These are phyloP conservation scores for Lepidium didymum DNA, from an alignment of 345 rosid species.

Conservation along the genomic window DNA sequence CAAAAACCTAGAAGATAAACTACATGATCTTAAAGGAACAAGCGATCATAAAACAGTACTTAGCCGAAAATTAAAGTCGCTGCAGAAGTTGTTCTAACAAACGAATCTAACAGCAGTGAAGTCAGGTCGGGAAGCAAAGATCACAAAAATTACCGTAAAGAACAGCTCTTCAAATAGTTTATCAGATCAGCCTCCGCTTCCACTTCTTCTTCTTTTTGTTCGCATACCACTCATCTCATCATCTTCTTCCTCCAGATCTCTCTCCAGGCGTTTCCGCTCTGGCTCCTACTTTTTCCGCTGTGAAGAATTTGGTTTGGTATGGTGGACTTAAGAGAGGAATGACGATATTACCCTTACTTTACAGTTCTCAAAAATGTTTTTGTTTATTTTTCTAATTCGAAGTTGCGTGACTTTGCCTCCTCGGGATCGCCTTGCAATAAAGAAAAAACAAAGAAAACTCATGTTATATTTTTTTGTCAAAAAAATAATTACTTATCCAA, in stretches of 20 bases:
- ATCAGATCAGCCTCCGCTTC: constrained; percentile 10
- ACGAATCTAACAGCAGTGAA: background rate
- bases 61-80: background rate
- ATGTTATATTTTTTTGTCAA: background rate
- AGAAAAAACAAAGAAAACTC: background rate
- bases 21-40: background rate
- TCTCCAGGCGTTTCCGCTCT: constrained; percentile 14
- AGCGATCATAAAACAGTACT: background rate
- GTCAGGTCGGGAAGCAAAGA: background rate
- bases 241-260: constrained; percentile 13
- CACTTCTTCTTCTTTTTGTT: background rate
- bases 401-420: constrained; percentile 26
- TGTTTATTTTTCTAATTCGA: background rate
- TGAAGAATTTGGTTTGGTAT: constrained; percentile 16
- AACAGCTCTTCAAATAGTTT: background rate
- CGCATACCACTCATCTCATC: background rate
- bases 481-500: background rate
- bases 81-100: background rate
- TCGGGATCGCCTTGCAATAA: constrained; percentile 24
- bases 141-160: background rate
- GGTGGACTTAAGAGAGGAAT: constrained; percentile 22
- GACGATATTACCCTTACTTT: constrained; percentile 7
- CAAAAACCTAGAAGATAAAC: background rate
- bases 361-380: constrained; percentile 6
- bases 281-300: constrained; percentile 21